Conservation (phyloP, 148 eudicot species). For the Simmondsia chinensis region DNA sequence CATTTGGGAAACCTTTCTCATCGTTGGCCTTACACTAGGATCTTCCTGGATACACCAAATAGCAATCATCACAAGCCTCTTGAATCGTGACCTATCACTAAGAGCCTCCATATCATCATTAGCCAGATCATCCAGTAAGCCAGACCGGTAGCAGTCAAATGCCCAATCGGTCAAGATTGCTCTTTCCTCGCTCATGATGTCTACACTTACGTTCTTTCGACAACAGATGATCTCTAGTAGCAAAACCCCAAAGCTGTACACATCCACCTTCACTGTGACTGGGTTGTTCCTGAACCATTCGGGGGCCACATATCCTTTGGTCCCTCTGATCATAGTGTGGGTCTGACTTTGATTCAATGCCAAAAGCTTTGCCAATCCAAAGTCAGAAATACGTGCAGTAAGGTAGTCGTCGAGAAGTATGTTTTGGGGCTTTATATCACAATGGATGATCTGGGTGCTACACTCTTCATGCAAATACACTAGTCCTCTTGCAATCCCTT, state of each 20-base stretch:
- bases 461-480: constrained; percentile 28
- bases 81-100: neutral
- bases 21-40: constrained; percentile 6
- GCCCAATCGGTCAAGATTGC: constrained; percentile 12
- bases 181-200: constrained; percentile 1
- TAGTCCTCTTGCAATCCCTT: constrained; percentile 24
- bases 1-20: constrained; percentile 12
- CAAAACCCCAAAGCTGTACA: constrained; percentile 12
- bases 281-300: constrained; percentile 34
- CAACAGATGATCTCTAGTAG: constrained; percentile 15
- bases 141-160: constrained; percentile 1
- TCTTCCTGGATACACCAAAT: constrained; percentile 20
- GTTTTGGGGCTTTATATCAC: no score
- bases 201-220: constrained; percentile 1
- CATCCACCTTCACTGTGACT: constrained; percentile 11
- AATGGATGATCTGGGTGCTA: no score
- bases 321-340: constrained; percentile 31
- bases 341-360: constrained; percentile 30
- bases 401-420: constrained; percentile 30
- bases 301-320: constrained; percentile 52
- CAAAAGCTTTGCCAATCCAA: constrained; percentile 41
- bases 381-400: constrained; percentile 36
- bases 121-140: neutral
- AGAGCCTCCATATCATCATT: constrained; percentile 12
- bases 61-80: constrained; percentile 15